phyloP scores from a whole-genome alignment of 768 basidiomycete species.

The Mycena capillaripes region DNA sequence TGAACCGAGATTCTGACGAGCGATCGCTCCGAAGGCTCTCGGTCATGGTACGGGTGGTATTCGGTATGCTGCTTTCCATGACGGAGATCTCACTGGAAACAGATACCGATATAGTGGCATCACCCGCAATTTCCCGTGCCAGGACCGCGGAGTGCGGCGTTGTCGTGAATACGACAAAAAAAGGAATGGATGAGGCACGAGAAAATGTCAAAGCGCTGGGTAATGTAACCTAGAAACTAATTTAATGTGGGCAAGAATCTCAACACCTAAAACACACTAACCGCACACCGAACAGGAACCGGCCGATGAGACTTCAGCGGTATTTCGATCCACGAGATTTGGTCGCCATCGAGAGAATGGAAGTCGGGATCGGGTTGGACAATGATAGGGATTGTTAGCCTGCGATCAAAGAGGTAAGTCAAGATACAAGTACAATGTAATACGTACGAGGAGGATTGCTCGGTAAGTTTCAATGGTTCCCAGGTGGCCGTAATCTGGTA shows the following conservation, averaged over 20 bases:
- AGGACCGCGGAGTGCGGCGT: slow-evolving; percentile 52
- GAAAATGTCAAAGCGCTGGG: slow-evolving; percentile 57
- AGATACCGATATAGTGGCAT: slow-evolving; percentile 60
- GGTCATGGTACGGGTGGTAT: slow-evolving; percentile 35
- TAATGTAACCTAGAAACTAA: slow-evolving; percentile 53
- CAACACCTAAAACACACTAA: slow-evolving; percentile 42
- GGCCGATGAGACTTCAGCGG: slow-evolving; percentile 55
- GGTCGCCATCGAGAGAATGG: slow-evolving; percentile 54
- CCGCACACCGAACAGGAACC: slow-evolving; percentile 60
- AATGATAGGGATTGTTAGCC: slow-evolving; percentile 59
- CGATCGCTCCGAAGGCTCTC: slow-evolving; percentile 3
- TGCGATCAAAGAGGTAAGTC: slow-evolving; percentile 39
- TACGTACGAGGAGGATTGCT: slow-evolving; percentile 50
- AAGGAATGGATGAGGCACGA: slow-evolving; percentile 57
- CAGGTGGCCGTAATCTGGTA: slow-evolving; percentile 58
- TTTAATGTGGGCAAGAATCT: not conserved
- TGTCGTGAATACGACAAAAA: slow-evolving; percentile 63
- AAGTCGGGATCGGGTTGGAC: slow-evolving; percentile 58
- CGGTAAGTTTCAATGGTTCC: slow-evolving; percentile 51
- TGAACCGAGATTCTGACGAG: slow-evolving; percentile 20
- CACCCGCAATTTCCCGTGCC: slow-evolving; percentile 59
- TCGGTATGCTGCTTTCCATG: slow-evolving; percentile 37
- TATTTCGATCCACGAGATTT: slow-evolving; percentile 61
- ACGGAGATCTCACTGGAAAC: slow-evolving; percentile 55
- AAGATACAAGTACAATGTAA: not conserved